Conservation (phyloP, 768 basidiomycete species). For the Mycena pura region DNA sequence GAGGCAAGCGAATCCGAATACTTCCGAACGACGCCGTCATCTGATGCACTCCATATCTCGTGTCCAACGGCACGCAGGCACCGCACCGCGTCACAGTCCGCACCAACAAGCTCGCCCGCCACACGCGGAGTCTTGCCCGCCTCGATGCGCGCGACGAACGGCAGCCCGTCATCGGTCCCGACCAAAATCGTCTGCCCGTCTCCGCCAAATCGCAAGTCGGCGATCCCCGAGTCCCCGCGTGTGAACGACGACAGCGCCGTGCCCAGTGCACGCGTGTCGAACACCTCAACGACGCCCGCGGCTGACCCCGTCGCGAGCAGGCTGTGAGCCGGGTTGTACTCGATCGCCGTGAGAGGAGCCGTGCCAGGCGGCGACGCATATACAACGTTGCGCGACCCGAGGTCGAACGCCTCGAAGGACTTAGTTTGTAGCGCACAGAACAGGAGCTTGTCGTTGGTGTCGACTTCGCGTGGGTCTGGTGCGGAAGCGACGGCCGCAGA, state of each 20-base stretch:
- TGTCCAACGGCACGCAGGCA: conserved; percentile 42
- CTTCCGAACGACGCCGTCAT: conserved; percentile 61
- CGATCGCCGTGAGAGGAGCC: conserved; percentile 49
- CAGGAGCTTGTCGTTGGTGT: conserved; percentile 53
- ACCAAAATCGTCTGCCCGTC: conserved; percentile 49
- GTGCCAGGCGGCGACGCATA: conserved; percentile 35
- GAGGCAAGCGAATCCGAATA: no score
- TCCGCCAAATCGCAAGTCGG: conserved; percentile 50
- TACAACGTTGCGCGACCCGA: conserved; percentile 45
- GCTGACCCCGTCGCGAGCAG: conserved; percentile 67
- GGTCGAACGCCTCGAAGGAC: conserved; percentile 61
- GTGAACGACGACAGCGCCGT: conserved; percentile 48
- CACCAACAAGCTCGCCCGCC: conserved; percentile 59
- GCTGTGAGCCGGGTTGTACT: conserved; percentile 46
- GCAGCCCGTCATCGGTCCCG: conserved; percentile 65
- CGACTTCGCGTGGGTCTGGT: conserved; percentile 49
- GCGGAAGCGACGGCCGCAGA: neutral
- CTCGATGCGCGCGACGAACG: conserved; percentile 55
- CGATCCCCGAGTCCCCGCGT: conserved; percentile 56
- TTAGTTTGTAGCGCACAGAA: conserved; percentile 65
- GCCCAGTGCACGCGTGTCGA: conserved; percentile 56
- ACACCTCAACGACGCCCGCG: conserved; percentile 60
- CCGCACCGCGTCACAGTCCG: conserved; percentile 66
- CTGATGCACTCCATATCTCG: conserved; percentile 63
- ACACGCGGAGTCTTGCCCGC: conserved; percentile 47